phyloP scores from a whole-genome alignment of 2,329 filamentous ascomycete species.

The Scleromitrula shiraiana region DNA sequence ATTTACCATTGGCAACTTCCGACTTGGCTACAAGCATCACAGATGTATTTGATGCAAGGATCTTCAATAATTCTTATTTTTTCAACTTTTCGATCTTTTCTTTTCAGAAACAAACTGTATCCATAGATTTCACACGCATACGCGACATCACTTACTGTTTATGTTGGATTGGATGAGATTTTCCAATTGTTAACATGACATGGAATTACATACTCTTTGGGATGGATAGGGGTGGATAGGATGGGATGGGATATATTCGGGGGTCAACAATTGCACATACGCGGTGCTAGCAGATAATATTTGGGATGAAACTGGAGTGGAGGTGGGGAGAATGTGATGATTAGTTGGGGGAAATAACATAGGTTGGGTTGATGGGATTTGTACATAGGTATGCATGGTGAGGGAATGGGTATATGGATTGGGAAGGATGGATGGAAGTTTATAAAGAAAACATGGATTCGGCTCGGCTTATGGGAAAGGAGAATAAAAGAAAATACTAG shows the following conservation, averaged over 20 bases:
- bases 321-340: no score
- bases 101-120: constrained; percentile 6
- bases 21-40: not conserved
- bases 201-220: no score
- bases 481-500: no score
- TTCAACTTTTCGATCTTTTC: not conserved
- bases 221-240: no score
- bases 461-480: no score
- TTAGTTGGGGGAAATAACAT: no score
- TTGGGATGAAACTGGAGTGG: not conserved
- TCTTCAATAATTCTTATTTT: not conserved
- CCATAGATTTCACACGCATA: constrained; percentile 9
- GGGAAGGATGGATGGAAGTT: not conserved
- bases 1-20: not conserved
- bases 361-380: not conserved
- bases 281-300: not conserved
- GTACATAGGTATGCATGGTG: constrained; percentile 1
- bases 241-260: not conserved
- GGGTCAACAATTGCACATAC: not conserved
- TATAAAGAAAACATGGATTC: no score
- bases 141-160: not conserved
- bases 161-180: constrained; percentile 3
- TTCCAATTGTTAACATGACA: no score
- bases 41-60: not conserved
- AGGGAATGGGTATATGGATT: not conserved